Evolutionary conservation across 306 rosid genomes (phyloP), one percentile per base, ranked within the genome.

Genomic region (Senna siamea): DNA sequence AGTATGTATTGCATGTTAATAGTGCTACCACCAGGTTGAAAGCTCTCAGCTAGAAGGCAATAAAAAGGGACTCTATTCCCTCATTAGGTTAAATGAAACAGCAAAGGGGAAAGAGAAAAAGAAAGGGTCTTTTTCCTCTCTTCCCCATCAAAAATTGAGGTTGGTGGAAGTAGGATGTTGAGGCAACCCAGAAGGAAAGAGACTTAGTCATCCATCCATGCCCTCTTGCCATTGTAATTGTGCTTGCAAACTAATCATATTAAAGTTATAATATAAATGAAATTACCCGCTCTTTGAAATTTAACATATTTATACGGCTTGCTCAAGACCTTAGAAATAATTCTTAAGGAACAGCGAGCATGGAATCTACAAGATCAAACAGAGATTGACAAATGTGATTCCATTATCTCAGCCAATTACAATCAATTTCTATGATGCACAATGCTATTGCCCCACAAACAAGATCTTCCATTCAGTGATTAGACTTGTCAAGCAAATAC

Each of bases 401-500:
- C 34, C 69, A 73, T 73, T 22, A 59, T 73, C 69, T 54, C 48
- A 66, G 58, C 64, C 15, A 19, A 51, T 32, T 38, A 30, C 64
- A 70, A 55, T 65, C 52, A 56, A 23, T 76, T 59, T 75, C 35
- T 9, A 54, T 1, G 18, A 15, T 9, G 44, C 43, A 23, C 0
- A 70, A 55, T 63, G 43, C 72, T 77, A 40, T 30, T 5, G 6
- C 19, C 15, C 81, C 13, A 23, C 37, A 56, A 18, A 44, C 32
- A 44, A 69, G 62, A 69, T 51, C 17, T 54, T 23, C 65, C 47
- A 62, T 57, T 74, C 46, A 62, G 51, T 55, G 34, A 52, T 54
- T 74, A 50, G 52, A 74, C 72, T 73, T 68, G 1, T 15, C 54
- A 66, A 64, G 65, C 58, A 75, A 57, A 38, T 15, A 32, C 48